Conservation (phyloP, 441 rosid genomes). For the Arabidopsis lyrata region DNA sequence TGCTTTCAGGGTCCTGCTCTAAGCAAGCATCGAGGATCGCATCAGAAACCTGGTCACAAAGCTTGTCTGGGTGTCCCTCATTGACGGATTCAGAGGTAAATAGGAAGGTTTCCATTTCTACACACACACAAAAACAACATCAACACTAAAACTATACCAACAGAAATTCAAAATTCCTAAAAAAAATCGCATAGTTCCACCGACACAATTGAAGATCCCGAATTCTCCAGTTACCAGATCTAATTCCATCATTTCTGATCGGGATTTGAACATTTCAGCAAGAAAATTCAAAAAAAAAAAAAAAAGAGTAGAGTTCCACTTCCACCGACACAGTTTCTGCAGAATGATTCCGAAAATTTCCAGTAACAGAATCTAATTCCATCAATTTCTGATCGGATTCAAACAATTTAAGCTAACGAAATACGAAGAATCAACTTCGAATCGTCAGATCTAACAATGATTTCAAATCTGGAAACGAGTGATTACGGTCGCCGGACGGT, state of each 20-base stretch:
- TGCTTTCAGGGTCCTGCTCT: constrained; percentile 86
- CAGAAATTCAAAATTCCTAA: not conserved
- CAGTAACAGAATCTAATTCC: not conserved
- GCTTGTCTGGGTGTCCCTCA: constrained; percentile 89
- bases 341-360: not conserved
- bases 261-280: not conserved
- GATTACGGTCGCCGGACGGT: not conserved
- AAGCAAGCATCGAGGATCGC: constrained; percentile 86
- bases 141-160: not conserved
- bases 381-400: not conserved
- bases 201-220: constrained; percentile 28
- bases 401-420: not conserved
- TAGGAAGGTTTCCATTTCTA: constrained; percentile 77
- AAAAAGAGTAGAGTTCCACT: not conserved
- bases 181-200: not conserved
- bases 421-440: not conserved
- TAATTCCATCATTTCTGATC: not conserved
- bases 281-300: not conserved
- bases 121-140: constrained; percentile 3
- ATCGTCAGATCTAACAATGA: not conserved
- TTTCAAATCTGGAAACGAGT: not conserved
- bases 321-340: not conserved
- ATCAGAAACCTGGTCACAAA: constrained; percentile 85
- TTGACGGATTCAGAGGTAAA: constrained; percentile 90
- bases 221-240: not conserved